Evolutionary conservation across 2,329 filamentous ascomycete genomes (phyloP).

Genomic region (Thielaviopsis cerberus): DNA sequence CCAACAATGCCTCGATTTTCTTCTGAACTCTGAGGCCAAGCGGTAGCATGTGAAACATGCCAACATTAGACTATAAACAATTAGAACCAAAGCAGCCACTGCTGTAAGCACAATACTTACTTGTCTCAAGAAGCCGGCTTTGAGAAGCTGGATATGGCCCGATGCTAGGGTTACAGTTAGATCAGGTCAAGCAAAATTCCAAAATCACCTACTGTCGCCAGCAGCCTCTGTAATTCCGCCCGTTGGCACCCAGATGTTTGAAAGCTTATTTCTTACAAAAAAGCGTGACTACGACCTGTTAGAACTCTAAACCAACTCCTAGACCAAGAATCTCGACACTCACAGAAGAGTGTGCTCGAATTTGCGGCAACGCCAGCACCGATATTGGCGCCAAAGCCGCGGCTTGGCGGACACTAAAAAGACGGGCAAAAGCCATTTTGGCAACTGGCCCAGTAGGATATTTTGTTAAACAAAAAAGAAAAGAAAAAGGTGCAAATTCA

Average conservation of each 20-base stretch:
- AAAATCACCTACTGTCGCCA: constrained; percentile 28
- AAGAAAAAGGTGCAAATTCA: not conserved
- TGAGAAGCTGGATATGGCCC: constrained; percentile 20
- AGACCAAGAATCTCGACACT: not conserved
- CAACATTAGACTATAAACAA: constrained; percentile 50
- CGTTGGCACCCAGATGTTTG: constrained; percentile 63
- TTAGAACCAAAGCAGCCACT: too few relatives aligned
- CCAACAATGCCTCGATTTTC: constrained; percentile 70
- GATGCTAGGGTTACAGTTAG: constrained; percentile 4
- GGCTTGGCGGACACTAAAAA: not conserved
- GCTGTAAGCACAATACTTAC: too few relatives aligned
- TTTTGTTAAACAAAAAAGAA: not conserved
- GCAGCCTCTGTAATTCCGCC: constrained; percentile 43
- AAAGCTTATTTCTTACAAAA: constrained; percentile 25
- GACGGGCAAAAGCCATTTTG: not conserved
- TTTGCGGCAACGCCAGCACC: not conserved
- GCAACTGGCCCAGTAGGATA: not conserved
- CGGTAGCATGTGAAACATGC: constrained; percentile 82
- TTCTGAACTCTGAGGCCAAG: constrained; percentile 72
- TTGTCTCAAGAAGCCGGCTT: constrained; percentile 57
- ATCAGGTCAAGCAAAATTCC: not conserved
- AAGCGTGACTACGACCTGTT: constrained; percentile 4
- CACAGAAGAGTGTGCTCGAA: constrained; percentile 7
- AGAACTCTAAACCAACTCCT: too few relatives aligned
- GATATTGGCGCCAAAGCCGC: not conserved